phyloP scores from a whole-genome alignment of 1,284 basidiomycete genomes.

The Boletus mariae region DNA sequence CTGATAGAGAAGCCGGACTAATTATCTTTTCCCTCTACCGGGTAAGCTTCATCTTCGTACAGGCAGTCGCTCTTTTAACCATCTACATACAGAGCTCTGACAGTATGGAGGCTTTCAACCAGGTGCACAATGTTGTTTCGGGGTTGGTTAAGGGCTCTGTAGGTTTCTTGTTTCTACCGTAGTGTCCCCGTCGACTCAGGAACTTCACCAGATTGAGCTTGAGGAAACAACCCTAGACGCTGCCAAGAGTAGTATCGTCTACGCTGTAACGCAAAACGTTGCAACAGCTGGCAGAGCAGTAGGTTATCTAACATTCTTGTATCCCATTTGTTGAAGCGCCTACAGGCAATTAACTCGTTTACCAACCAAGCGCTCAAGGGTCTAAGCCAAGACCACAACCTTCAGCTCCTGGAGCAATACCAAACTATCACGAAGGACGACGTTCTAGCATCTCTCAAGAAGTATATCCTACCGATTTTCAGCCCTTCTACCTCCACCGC shows the following conservation, averaged over 20 bases:
- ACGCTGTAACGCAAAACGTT: conserved; percentile 74
- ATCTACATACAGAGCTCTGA: conserved; percentile 70
- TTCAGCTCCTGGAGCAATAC: conserved; percentile 74
- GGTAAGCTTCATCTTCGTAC: conserved; percentile 41
- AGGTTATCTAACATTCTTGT: conserved; percentile 25
- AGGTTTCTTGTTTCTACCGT: conserved; percentile 45
- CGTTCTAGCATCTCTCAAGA: conserved; percentile 65
- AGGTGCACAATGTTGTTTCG: conserved; percentile 73
- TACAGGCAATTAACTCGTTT: conserved; percentile 76
- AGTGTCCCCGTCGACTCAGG: background rate
- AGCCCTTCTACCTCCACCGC: conserved; percentile 74
- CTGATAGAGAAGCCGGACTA: conserved; percentile 82
- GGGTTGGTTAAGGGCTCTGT: conserved; percentile 79
- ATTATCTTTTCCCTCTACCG: conserved; percentile 82
- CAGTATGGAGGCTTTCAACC: conserved; percentile 78
- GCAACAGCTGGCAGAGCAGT: conserved; percentile 86
- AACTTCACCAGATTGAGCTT: conserved; percentile 63
- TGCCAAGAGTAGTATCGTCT: conserved; percentile 90
- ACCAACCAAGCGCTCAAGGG: conserved; percentile 84
- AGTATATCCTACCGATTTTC: conserved; percentile 88
- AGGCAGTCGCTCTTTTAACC: background rate
- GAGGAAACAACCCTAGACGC: conserved; percentile 86
- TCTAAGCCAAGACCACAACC: conserved; percentile 68
- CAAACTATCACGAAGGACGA: conserved; percentile 78
- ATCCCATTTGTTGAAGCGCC: conserved; percentile 2